Evolutionary conservation across 2,329 filamentous ascomycete species (phyloP).

Genomic region (Chaetomiaceae sp.): DNA sequence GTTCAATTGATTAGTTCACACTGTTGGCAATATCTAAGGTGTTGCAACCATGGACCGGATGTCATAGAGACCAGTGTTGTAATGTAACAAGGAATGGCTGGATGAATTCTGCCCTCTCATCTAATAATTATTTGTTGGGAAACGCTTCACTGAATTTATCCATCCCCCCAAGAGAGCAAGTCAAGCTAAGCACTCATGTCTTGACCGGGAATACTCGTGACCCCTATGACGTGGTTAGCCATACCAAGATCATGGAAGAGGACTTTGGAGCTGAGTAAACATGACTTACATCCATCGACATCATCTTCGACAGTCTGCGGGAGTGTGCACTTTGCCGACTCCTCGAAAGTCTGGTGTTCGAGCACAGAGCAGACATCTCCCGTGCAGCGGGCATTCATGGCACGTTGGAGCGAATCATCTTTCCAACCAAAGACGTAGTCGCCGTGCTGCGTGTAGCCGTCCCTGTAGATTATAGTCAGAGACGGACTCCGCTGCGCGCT

Average conservation of each 20-base stretch:
- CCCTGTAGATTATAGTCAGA: slow-evolving; percentile 24
- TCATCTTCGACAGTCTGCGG: slow-evolving; percentile 11
- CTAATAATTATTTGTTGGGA: too few species aligned
- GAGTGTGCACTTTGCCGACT: slow-evolving; percentile 17
- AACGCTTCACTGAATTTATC: too few species aligned
- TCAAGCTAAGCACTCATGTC: neutral
- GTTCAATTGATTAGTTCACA: too few species aligned
- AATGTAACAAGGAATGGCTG: too few species aligned
- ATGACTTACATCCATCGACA: slow-evolving; percentile 25
- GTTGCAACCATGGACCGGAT: too few species aligned
- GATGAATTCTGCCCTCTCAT: too few species aligned
- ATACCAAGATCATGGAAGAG: neutral
- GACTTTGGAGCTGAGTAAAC: neutral
- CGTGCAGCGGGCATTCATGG: slow-evolving; percentile 17
- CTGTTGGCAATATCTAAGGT: too few species aligned
- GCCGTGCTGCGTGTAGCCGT: slow-evolving; percentile 18
- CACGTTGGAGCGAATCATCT: slow-evolving; percentile 12
- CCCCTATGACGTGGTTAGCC: neutral
- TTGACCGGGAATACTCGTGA: neutral
- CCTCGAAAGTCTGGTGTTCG: slow-evolving; percentile 16
- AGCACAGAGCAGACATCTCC: slow-evolving; percentile 12
- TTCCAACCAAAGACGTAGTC: slow-evolving; percentile 20
- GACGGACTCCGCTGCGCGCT: rapidly evolving
- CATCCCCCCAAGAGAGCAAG: too few species aligned
- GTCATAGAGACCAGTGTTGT: too few species aligned